Evolutionary conservation across 2,329 filamentous ascomycete genomes (phyloP), one percentile per base, ranked within the genome.

Genomic region (Fusarium sp.): DNA sequence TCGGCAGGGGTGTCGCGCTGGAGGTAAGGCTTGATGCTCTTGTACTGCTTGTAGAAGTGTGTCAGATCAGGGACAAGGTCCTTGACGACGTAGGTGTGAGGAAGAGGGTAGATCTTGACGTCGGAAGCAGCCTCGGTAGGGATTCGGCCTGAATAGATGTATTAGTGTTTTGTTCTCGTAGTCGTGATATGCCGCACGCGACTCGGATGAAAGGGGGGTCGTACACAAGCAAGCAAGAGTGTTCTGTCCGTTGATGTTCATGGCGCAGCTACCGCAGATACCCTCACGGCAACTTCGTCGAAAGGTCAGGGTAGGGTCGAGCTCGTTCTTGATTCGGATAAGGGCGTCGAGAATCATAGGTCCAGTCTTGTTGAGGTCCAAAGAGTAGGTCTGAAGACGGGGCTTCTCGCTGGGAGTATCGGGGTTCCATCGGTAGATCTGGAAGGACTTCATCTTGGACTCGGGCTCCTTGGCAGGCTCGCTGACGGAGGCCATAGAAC

Each of bases 31-130:
- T 98, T 97, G 85, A 99, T 98, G 18, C 95, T 98, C 85, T 98
- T 97, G 90, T 99, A 99, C 88, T 99, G 96, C 89, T 98, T 98
- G 90, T 99, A 99, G 86, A 99, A 98, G 79, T 96, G 92, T 70
- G 96, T 99, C 85, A 99, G 86, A 81, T 99, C 96, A 64, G 96
- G 95, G 34, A 99, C 96, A 70, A 99, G 90, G 81, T 99, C 96
- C 90, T 98, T 99, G 85, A 99, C 95, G 76, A 99, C 93, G 84
- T 98, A 99, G 83, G 95, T 98, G 86, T 99, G 96, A 77, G 96
- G 96, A 75, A 99, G 89, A 67, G 96, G 96, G 86, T 99, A 99
- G 83, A 99, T 95, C 86, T 97, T 95, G 78, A 92, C 89, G 77
- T 98, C 93, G 78, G 92, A 87, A 75, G 84, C 83, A 66, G 90